These are phyloP conservation scores for Trapa incisa DNA, from an alignment of 345 rosid genomes.

Conservation along the genomic window DNA sequence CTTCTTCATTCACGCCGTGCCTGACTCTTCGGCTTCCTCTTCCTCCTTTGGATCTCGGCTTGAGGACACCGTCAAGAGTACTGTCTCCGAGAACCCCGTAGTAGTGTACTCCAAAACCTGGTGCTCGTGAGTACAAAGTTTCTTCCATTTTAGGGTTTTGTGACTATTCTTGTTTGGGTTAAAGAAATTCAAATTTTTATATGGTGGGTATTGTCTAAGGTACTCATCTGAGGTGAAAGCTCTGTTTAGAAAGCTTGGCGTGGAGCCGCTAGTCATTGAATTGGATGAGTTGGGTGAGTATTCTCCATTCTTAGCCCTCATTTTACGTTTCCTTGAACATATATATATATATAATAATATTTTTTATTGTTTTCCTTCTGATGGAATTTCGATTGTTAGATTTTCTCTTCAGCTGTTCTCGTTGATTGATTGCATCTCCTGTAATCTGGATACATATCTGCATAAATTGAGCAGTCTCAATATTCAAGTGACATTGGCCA, in stretches of 20 bases:
- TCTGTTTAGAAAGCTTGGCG: conserved; percentile 66
- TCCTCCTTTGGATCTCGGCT: conserved; percentile 79
- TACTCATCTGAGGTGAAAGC: conserved; percentile 87
- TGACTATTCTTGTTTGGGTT: background rate
- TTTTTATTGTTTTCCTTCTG: background rate
- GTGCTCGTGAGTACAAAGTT: conserved; percentile 67
- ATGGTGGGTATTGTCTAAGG: conserved; percentile 21
- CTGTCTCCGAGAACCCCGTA: conserved; percentile 55
- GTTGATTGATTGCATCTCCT: too few relatives aligned
- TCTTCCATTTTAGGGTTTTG: background rate
- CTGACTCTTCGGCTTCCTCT: conserved; percentile 12
- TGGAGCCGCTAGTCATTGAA: conserved; percentile 66
- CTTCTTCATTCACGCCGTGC: conserved; percentile 37
- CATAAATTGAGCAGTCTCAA: background rate
- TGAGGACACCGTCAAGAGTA: conserved; percentile 62
- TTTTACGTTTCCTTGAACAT: background rate
- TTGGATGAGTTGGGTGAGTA: conserved; percentile 79
- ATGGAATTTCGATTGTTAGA: background rate
- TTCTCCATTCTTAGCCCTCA: background rate
- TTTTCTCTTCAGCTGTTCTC: background rate
- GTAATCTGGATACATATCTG: background rate
- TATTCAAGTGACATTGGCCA: background rate
- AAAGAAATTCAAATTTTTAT: background rate
- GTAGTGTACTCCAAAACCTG: conserved; percentile 92
- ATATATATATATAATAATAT: background rate